These are phyloP conservation scores for Babesia ovata DNA, from an alignment of 169 alveolate species.

Conservation along the genomic window DNA sequence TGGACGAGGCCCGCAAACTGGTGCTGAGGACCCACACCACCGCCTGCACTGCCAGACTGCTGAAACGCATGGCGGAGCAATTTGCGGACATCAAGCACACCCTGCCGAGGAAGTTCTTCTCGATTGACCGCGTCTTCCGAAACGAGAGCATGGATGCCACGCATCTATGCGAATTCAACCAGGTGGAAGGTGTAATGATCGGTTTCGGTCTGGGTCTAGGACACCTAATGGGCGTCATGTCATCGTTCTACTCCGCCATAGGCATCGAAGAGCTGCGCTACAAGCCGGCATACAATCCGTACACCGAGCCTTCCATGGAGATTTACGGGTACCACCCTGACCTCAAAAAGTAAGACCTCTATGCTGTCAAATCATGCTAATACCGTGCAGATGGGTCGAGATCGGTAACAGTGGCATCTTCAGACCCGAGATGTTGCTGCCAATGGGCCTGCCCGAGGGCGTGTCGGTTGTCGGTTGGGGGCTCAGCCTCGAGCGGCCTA, in stretches of 20 bases:
- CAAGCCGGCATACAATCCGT: conserved; percentile 99
- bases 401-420: conserved; percentile 99
- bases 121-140: conserved; percentile 99
- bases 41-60: conserved; percentile 95
- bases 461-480: conserved; percentile 99
- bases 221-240: conserved; percentile 89
- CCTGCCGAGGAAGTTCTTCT: conserved; percentile 93
- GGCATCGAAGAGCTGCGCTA: conserved; percentile 91
- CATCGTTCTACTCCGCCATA: conserved; percentile 89
- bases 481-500: conserved; percentile 97
- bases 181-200: conserved; percentile 93
- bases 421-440: conserved; percentile 99
- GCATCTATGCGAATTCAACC: conserved; percentile 99
- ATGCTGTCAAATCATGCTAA: not conserved
- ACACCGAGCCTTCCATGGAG: conserved; percentile 99
- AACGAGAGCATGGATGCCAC: conserved; percentile 99
- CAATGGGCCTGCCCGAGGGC: conserved; percentile 98
- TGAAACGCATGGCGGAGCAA: conserved; percentile 91
- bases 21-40: conserved; percentile 98
- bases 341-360: conserved; percentile 78
- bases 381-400: conserved; percentile 89
- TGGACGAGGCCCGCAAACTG: conserved; percentile 71
- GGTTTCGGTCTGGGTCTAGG: conserved; percentile 91
- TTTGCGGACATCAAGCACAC: conserved; percentile 65
- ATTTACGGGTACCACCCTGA: conserved; percentile 97